A percentile compares a stretch with the other conserved stretches of the same genome.
These are phyloP conservation scores for Mycena vulgaris DNA, from an alignment of 768 basidiomycete species.

Conservation along the genomic window DNA sequence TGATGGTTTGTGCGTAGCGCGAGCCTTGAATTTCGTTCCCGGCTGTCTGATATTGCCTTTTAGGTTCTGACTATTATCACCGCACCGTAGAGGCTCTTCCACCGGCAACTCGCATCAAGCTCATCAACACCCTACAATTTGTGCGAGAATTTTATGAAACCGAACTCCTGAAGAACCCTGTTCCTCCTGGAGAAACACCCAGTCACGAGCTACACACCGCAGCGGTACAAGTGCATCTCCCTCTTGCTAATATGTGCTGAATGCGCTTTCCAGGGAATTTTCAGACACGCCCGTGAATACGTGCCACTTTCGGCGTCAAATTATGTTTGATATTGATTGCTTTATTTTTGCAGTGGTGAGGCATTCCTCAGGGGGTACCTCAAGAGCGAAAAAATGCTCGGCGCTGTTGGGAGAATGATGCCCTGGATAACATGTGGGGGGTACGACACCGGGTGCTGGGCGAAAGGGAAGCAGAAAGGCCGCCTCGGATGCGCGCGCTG, in stretches of 20 bases:
- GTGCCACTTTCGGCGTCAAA: not conserved
- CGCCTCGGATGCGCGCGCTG: constrained; percentile 13
- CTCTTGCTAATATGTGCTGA: not conserved
- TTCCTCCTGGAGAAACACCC: not conserved
- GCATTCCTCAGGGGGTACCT: not conserved
- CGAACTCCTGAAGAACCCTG: not conserved
- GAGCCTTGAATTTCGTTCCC: no score
- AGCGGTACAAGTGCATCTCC: not conserved
- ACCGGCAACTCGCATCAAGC: not conserved
- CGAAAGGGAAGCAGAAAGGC: constrained; percentile 19
- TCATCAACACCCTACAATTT: not conserved
- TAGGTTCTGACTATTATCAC: constrained; percentile 13
- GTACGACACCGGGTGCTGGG: constrained; percentile 15
- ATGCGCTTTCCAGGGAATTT: not conserved
- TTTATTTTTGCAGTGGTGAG: not conserved
- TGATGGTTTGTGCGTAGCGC: constrained; percentile 19
- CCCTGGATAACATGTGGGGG: constrained; percentile 13
- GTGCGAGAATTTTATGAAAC: not conserved
- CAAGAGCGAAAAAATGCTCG: constrained; percentile 10
- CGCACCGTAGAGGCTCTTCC: not conserved
- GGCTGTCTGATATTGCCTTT: not conserved
- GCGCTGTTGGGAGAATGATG: constrained; percentile 10
- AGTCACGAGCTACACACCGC: no score
- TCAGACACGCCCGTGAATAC: not conserved
- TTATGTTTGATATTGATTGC: not conserved